These are phyloP conservation scores for Globomyces sp. DNA, from an alignment of 371 early-diverging fungal genomes.

Conservation along the genomic window DNA sequence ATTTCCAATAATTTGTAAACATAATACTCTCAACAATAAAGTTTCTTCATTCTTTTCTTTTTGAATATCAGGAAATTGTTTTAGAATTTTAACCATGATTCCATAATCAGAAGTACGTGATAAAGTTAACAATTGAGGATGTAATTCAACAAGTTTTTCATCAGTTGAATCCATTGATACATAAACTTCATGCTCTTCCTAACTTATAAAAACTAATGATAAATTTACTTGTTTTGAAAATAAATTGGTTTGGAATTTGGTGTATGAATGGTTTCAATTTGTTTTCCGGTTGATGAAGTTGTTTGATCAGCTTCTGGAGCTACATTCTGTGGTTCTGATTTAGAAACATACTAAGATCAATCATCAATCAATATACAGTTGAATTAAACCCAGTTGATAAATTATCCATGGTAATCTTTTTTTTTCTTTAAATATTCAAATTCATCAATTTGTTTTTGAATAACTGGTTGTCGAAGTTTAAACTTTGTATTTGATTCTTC, in stretches of 20 bases:
- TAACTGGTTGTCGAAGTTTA: not conserved
- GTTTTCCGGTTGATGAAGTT: conserved; percentile 46
- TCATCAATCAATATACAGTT: conserved; percentile 39
- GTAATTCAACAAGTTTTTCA: conserved; percentile 1
- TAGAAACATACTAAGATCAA: too few relatives aligned
- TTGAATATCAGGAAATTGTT: conserved; percentile 5
- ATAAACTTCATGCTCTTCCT: conserved; percentile 5
- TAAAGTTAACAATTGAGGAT: conserved; percentile 12
- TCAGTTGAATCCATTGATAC: conserved; percentile 18
- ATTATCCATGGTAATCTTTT: conserved; percentile 77
- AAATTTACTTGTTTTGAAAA: not conserved
- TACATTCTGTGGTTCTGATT: not conserved
- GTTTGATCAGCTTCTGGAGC: conserved; percentile 40
- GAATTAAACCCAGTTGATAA: conserved; percentile 73
- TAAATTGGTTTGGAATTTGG: not conserved
- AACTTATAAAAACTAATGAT: not conserved
- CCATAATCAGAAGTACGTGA: conserved; percentile 15
- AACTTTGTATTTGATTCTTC: conserved; percentile 2
- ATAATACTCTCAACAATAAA: not conserved
- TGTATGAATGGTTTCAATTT: conserved; percentile 56
- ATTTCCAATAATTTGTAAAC: conserved; percentile 15
- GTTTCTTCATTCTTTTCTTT: conserved; percentile 19
- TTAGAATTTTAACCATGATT: conserved; percentile 1
- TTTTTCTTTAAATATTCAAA: conserved; percentile 57
- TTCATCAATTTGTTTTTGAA: conserved; percentile 23